These are phyloP conservation scores for Glycine soja DNA, from an alignment of 306 rosid genomes.

Conservation along the genomic window DNA sequence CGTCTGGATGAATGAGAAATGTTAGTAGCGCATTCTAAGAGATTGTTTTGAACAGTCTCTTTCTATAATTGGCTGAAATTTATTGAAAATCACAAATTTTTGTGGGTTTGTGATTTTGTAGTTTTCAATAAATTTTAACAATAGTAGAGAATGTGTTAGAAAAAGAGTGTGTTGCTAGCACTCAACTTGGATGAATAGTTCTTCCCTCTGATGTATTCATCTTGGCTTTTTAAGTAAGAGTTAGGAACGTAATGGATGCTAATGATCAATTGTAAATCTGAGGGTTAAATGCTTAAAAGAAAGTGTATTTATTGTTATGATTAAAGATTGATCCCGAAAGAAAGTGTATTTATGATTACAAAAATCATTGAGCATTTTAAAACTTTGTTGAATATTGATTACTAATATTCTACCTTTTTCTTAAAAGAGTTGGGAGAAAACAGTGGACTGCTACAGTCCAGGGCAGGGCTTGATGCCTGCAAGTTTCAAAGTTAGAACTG, in stretches of 20 bases:
- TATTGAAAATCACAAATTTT: too few species aligned
- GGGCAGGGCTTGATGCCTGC: conserved; percentile 99
- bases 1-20: too few species aligned
- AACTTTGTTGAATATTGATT: not conserved
- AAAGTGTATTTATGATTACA: conserved; percentile 17
- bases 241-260: not conserved
- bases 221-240: too few species aligned
- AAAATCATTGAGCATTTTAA: not conserved
- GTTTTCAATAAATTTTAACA: too few species aligned
- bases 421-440: conserved; percentile 89
- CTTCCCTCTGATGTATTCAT: too few species aligned
- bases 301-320: conserved; percentile 31
- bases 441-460: conserved; percentile 92
- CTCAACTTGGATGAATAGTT: too few species aligned
- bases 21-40: too few species aligned
- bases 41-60: too few species aligned
- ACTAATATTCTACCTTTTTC: not conserved
- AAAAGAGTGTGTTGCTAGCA: too few species aligned
- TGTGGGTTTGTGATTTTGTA: too few species aligned
- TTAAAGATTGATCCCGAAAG: conserved; percentile 4
- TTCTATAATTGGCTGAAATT: too few species aligned
- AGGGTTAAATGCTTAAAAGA: conserved; percentile 10
- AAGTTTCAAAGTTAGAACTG: conserved; percentile 82
- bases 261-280: conserved; percentile 25
- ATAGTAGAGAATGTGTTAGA: too few species aligned